phyloP scores from a whole-genome alignment of 208 protist genomes.

The Leishmania tarentolae region DNA sequence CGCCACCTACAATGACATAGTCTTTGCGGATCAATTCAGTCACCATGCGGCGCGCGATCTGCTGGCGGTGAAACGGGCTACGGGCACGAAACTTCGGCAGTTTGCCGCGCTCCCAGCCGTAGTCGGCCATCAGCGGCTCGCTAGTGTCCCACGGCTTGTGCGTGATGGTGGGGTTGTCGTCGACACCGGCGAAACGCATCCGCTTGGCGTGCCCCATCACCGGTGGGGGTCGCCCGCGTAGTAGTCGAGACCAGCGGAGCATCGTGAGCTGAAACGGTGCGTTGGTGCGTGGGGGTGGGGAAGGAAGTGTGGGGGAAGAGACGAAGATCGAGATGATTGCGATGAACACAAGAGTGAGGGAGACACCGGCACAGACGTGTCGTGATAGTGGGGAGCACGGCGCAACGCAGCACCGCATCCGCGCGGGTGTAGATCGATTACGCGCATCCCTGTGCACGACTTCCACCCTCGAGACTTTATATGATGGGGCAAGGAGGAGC shows the following conservation, averaged over 20 bases:
- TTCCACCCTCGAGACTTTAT: neutral
- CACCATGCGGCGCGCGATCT: slow-evolving; percentile 89
- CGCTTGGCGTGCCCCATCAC: slow-evolving; percentile 75
- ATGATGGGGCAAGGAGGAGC: neutral
- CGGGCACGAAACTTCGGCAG: slow-evolving; percentile 84
- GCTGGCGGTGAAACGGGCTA: slow-evolving; percentile 86
- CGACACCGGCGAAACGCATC: slow-evolving; percentile 69
- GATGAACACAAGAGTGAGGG: neutral
- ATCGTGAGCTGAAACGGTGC: slow-evolving; percentile 24
- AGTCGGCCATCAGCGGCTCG: slow-evolving; percentile 87
- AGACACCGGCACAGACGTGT: neutral
- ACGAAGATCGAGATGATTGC: neutral
- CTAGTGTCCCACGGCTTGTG: slow-evolving; percentile 69
- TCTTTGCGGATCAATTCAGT: slow-evolving; percentile 91
- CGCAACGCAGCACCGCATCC: neutral
- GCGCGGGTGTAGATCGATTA: neutral
- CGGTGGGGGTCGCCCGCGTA: slow-evolving; percentile 53
- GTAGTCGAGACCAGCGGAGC: slow-evolving; percentile 35
- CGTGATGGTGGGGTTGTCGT: slow-evolving; percentile 87
- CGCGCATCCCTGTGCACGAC: neutral
- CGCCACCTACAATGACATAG: slow-evolving; percentile 88
- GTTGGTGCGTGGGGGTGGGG: neutral
- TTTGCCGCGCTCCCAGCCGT: slow-evolving; percentile 81
- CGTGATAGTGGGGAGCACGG: neutral
- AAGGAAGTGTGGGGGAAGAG: neutral